Base-by-base conservation (phyloP, 2,329 filamentous ascomycete genomes). In the Fragosphaeria purpurea region DNA sequence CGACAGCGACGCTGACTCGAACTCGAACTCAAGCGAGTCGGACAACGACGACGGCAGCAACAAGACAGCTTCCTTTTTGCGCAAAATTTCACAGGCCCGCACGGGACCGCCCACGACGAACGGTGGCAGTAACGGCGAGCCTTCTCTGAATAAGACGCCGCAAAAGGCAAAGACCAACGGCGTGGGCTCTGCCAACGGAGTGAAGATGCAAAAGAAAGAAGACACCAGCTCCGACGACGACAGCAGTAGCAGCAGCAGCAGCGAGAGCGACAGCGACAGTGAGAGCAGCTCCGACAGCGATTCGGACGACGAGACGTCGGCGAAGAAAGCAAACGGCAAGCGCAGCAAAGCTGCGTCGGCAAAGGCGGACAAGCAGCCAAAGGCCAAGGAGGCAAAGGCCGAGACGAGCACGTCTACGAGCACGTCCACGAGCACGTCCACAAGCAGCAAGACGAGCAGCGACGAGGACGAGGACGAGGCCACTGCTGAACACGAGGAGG, bases 1-100 rank as follows among this genome's bases (percentile, higher is more conserved):
- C 37, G 60, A 63, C 4, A 43, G 44, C 46, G 58, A 58, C 7
- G 64, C 61, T 51, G 63, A 64, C 35, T 64, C 62, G 31, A 48
- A 44, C 46, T 65, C 61, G 51, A 63, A 64, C 35, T 64, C 62
- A 13, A 48, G 46, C 46, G 39, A 11, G 7, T 37, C 35, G 7
- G 35, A 37, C 13, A 47, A 40, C 47, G 44, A 40, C 41, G 44
- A 22, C 40, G 41, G 32, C 41, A 43, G 34, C 44, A 37, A 35
- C 32, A 48, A 47, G 37, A 48, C 46, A 31, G 44, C 47, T 2
- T 46, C 52, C 1, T 57, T 58, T 31, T 30, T 58, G 13, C 38
- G 48, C 12, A 57, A 55, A 41, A 48, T 58, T 38, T 56, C 53
- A 39, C 44, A 58, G 4, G 53, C 9, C 58, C 33, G 11, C 11